Percentiles rank a stretch among this genome's conserved stretches.
These are phyloP conservation scores for Pichiaceae sp. DNA, from an alignment of 1,139 yeast genomes.

Conservation along the genomic window DNA sequence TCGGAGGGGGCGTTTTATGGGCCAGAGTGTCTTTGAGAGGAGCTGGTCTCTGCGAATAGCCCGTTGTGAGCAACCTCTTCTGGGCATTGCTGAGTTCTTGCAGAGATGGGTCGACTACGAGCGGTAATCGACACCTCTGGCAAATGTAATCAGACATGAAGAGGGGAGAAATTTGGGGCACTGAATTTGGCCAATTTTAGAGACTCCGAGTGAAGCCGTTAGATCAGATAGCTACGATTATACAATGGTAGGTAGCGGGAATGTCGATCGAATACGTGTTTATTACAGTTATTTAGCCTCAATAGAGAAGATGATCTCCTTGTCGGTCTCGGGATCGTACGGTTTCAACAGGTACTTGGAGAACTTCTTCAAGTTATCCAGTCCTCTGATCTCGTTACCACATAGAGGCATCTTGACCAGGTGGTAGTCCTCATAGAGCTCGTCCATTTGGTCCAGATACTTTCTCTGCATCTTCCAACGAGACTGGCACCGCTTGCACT, in stretches of 20 bases:
- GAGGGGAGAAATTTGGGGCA: constrained; percentile 1
- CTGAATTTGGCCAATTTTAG: too few relatives aligned
- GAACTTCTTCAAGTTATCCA: constrained; percentile 71
- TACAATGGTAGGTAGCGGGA: too few relatives aligned
- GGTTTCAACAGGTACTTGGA: constrained; percentile 63
- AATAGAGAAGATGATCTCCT: constrained; percentile 52
- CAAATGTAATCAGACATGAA: constrained; percentile 29
- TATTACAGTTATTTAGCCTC: constrained; percentile 46
- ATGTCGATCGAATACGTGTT: too few relatives aligned
- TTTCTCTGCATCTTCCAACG: constrained; percentile 96
- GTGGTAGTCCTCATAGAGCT: constrained; percentile 85
- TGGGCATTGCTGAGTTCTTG: constrained; percentile 46
- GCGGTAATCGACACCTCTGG: constrained; percentile 53
- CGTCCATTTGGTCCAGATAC: constrained; percentile 89
- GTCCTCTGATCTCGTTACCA: constrained; percentile 90
- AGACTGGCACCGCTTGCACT: constrained; percentile 83
- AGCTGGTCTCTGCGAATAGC: constrained; percentile 21
- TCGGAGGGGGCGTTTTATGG: not conserved
- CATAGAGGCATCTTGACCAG: constrained; percentile 90
- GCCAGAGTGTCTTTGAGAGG: not conserved
- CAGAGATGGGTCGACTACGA: constrained; percentile 46
- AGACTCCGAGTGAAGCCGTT: too few relatives aligned
- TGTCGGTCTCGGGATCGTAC: constrained; percentile 58
- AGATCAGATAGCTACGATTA: too few relatives aligned
- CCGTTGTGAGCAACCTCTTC: constrained; percentile 32